A percentile compares a stretch with the other conserved stretches of the same genome.
Evolutionary conservation across 176 grass and related monocot species (phyloP).

Genomic region (Lolium rigidum): DNA sequence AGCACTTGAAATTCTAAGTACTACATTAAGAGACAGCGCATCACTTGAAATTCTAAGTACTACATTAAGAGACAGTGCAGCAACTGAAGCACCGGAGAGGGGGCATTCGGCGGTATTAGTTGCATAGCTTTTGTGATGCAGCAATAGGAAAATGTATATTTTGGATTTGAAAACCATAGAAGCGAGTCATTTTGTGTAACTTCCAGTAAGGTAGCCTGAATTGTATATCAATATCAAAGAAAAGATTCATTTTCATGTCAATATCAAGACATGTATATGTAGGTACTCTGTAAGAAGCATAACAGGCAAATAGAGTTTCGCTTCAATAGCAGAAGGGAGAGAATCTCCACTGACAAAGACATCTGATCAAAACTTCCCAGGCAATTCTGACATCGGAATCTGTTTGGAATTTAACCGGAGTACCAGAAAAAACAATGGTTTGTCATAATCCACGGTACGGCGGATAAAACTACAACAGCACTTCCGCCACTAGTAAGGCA

Average conservation of each 20-base stretch:
- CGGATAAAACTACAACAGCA: background rate
- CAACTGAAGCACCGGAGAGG: background rate
- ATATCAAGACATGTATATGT: background rate
- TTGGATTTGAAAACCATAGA: background rate
- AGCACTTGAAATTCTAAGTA: too few species aligned
- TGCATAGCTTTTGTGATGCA: background rate
- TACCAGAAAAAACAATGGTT: background rate
- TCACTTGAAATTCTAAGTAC: background rate
- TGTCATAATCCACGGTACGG: background rate
- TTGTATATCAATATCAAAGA: background rate
- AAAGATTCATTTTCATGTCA: background rate
- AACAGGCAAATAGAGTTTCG: background rate
- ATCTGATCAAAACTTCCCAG: background rate
- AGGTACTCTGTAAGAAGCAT: background rate
- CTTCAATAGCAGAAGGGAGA: background rate
- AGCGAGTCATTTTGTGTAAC: background rate
- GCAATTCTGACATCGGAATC: background rate
- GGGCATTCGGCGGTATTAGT: background rate
- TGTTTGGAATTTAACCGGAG: background rate
- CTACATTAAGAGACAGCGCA: too few species aligned
- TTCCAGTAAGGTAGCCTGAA: background rate
- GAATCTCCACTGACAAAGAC: background rate
- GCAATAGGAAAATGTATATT: background rate
- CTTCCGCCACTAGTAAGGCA: slow-evolving; percentile 8
- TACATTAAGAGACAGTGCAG: background rate